Conservation (phyloP, 768 basidiomycete genomes). For the Dioszegia crocea region DNA sequence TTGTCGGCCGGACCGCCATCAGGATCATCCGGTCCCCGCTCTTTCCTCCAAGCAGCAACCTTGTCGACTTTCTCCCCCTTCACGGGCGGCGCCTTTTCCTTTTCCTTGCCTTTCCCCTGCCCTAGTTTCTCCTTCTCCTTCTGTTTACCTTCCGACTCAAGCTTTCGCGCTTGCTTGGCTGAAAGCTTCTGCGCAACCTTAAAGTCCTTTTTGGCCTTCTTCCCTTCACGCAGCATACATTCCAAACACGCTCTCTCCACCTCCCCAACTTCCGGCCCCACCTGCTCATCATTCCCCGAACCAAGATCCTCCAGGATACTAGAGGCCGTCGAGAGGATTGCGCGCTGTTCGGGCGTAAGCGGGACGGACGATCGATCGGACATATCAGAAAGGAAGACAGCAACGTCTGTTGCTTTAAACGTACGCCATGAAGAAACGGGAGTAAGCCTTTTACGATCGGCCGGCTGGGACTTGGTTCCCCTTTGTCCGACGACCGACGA, state of each 20-base stretch:
- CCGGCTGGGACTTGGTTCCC: not conserved
- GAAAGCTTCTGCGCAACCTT: too few relatives aligned
- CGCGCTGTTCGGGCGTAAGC: constrained; percentile 11
- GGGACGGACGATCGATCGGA: constrained; percentile 15
- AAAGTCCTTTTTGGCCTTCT: too few relatives aligned
- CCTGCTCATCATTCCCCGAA: not conserved
- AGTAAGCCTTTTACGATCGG: not conserved
- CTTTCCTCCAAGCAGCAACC: too few relatives aligned
- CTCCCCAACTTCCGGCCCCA: not conserved
- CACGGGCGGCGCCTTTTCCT: not conserved
- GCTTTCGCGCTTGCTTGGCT: too few relatives aligned
- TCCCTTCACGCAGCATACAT: not conserved
- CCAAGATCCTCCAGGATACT: not conserved
- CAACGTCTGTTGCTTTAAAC: constrained; percentile 21
- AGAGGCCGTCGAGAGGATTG: constrained; percentile 1
- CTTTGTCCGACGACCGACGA: not conserved
- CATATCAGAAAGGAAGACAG: constrained; percentile 15
- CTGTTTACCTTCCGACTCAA: not conserved
- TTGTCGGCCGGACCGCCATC: too few relatives aligned
- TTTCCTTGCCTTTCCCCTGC: not conserved
- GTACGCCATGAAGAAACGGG: constrained; percentile 26
- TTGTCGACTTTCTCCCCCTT: too few relatives aligned
- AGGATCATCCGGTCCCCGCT: too few relatives aligned
- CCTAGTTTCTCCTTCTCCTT: not conserved
- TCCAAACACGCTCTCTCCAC: not conserved